Conservation (phyloP, 192 early-diverging fungal species). For the Coemansia sp. region DNA sequence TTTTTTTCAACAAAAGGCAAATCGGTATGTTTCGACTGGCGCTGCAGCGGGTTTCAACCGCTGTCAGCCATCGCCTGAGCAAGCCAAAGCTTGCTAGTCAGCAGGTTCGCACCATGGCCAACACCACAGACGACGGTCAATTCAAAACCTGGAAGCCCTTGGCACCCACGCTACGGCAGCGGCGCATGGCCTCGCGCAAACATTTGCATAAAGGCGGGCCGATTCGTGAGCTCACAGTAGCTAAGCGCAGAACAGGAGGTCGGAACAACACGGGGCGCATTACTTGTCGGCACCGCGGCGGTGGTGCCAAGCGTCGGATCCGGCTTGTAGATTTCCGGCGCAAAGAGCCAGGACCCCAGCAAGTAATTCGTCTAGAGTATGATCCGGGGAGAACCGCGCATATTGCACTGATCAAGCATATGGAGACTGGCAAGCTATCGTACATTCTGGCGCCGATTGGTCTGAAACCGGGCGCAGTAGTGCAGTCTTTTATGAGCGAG, state of each 20-base stretch:
- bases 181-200: slow-evolving; percentile 78
- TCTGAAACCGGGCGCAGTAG: slow-evolving; percentile 70
- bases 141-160: slow-evolving; percentile 94
- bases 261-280: slow-evolving; percentile 87
- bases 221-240: slow-evolving; percentile 72
- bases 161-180: slow-evolving; percentile 81
- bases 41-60: slow-evolving; percentile 9
- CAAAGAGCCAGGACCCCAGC: slow-evolving; percentile 65
- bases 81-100: neutral
- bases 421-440: slow-evolving; percentile 69
- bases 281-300: slow-evolving; percentile 89
- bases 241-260: slow-evolving; percentile 81
- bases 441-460: slow-evolving; percentile 85
- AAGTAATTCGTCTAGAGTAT: slow-evolving; percentile 89
- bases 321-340: slow-evolving; percentile 87
- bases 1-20: too few species aligned
- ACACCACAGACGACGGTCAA: slow-evolving; percentile 57
- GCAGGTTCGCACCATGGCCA: slow-evolving; percentile 28
- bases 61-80: neutral
- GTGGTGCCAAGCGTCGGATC: slow-evolving; percentile 86
- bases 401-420: slow-evolving; percentile 79
- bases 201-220: slow-evolving; percentile 86
- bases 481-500: slow-evolving; percentile 56
- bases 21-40: slow-evolving; percentile 20
- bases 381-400: slow-evolving; percentile 89